Percentiles rank a stretch among this genome's conserved stretches.
Conservation (phyloP, 2,329 filamentous ascomycete genomes). For the Chaetomium globosum region DNA sequence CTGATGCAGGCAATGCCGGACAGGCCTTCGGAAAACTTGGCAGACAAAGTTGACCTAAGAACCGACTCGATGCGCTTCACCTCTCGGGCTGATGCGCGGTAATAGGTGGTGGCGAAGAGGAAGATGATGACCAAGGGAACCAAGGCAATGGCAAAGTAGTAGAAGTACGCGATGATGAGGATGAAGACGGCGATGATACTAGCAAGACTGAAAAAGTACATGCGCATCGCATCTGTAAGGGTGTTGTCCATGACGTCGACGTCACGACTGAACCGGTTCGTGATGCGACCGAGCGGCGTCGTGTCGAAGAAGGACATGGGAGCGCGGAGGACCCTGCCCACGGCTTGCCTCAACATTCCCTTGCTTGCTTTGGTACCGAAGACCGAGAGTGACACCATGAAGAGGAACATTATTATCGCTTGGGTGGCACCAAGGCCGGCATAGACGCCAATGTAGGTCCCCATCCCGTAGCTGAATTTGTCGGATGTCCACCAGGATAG, state of each 20-base stretch:
- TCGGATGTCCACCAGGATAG: slow-evolving; percentile 90
- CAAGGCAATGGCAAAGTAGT: slow-evolving; percentile 73
- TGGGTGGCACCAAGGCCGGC: slow-evolving; percentile 72
- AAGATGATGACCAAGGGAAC: slow-evolving; percentile 73
- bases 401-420: slow-evolving; percentile 75
- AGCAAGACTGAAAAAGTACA: slow-evolving; percentile 84
- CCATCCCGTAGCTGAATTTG: slow-evolving; percentile 68
- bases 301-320: slow-evolving; percentile 97
- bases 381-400: slow-evolving; percentile 76
- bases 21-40: slow-evolving; percentile 87
- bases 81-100: slow-evolving; percentile 86
- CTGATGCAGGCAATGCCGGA: slow-evolving; percentile 82
- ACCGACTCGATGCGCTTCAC: slow-evolving; percentile 93
- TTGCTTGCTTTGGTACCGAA: slow-evolving; percentile 81
- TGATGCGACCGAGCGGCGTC: slow-evolving; percentile 90
- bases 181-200: slow-evolving; percentile 83
- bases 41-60: slow-evolving; percentile 83
- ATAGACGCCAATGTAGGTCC: slow-evolving; percentile 71
- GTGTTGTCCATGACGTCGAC: slow-evolving; percentile 97
- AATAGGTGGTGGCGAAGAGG: slow-evolving; percentile 81
- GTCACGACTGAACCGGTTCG: slow-evolving; percentile 93
- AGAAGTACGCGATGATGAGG: slow-evolving; percentile 92
- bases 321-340: slow-evolving; percentile 71
- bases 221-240: slow-evolving; percentile 83
- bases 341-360: slow-evolving; percentile 76